These are phyloP conservation scores for Aegilops umbellulata DNA, from an alignment of 176 grass and related monocot genomes.

Conservation along the genomic window DNA sequence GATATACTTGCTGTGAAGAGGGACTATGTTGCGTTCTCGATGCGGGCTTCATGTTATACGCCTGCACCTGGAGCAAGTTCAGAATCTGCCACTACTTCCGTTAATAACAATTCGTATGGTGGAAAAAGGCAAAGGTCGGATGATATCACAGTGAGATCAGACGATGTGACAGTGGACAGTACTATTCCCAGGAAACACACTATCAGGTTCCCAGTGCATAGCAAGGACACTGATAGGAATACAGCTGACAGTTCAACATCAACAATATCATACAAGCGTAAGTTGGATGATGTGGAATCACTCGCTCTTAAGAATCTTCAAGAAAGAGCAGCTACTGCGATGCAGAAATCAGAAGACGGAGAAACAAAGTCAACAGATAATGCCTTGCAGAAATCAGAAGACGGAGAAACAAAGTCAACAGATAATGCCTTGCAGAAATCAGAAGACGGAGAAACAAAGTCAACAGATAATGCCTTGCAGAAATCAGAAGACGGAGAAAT, in stretches of 20 bases:
- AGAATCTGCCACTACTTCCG: conserved; percentile 96
- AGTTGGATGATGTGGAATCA: conserved; percentile 64
- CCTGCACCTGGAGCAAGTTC: conserved; percentile 73
- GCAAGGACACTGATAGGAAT: conserved; percentile 63
- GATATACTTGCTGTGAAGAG: conserved; percentile 70
- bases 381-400: not conserved
- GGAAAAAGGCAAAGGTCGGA: conserved; percentile 72
- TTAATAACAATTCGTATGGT: conserved; percentile 93
- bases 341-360: conserved; percentile 7
- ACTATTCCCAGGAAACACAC: conserved; percentile 65
- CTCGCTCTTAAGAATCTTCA: conserved; percentile 57
- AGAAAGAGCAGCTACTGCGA: conserved; percentile 32
- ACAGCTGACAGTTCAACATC: conserved; percentile 85
- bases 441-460: conserved; percentile 47
- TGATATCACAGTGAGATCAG: conserved; percentile 38
- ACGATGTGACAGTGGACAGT: conserved; percentile 83
- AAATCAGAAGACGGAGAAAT: too few species aligned
- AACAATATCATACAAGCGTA: conserved; percentile 74
- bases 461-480: conserved; percentile 27
- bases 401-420: not conserved
- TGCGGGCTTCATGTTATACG: conserved; percentile 31
- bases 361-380: not conserved
- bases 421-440: conserved; percentile 30
- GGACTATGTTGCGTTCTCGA: conserved; percentile 49
- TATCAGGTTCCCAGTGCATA: conserved; percentile 54